Conservation (phyloP, 2,329 filamentous ascomycete species). For the Chaetomium sp. region DNA sequence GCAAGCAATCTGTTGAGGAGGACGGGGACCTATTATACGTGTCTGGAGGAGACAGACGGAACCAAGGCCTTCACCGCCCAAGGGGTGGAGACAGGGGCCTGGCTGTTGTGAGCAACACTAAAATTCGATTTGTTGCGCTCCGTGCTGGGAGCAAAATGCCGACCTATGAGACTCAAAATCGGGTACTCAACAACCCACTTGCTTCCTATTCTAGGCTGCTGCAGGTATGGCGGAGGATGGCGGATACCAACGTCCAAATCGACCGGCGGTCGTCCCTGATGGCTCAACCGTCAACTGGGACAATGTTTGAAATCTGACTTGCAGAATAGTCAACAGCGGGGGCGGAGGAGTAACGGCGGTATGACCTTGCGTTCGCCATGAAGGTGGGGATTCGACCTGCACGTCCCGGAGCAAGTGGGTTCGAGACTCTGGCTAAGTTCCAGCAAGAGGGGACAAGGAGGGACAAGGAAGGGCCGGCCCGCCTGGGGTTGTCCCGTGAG, state of each 20-base stretch:
- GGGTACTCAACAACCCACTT: constrained; percentile 3
- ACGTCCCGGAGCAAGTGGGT: not conserved
- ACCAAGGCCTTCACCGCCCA: constrained; percentile 16
- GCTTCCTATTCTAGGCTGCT: constrained; percentile 1
- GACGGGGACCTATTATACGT: constrained; percentile 20
- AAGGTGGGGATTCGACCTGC: constrained; percentile 5
- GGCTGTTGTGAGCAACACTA: not conserved
- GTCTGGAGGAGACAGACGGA: constrained; percentile 5
- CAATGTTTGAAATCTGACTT: constrained; percentile 1
- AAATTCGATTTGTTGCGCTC: not conserved
- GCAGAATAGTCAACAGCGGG: constrained; percentile 2
- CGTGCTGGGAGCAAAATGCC: not conserved
- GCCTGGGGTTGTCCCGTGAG: not conserved
- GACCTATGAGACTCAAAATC: constrained; percentile 7
- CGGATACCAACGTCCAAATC: constrained; percentile 4
- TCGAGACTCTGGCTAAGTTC: constrained; percentile 22
- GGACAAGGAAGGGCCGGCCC: constrained; percentile 6
- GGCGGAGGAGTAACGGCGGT: constrained; percentile 8
- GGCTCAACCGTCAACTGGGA: not conserved
- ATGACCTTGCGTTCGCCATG: not conserved
- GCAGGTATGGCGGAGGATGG: constrained; percentile 6
- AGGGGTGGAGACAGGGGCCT: not conserved
- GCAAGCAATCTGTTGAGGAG: constrained; percentile 5
- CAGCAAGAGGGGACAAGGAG: not conserved
- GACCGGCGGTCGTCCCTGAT: not conserved